Base-by-base conservation (phyloP, 1,284 basidiomycete species). In the Ganoderma sinense region DNA sequence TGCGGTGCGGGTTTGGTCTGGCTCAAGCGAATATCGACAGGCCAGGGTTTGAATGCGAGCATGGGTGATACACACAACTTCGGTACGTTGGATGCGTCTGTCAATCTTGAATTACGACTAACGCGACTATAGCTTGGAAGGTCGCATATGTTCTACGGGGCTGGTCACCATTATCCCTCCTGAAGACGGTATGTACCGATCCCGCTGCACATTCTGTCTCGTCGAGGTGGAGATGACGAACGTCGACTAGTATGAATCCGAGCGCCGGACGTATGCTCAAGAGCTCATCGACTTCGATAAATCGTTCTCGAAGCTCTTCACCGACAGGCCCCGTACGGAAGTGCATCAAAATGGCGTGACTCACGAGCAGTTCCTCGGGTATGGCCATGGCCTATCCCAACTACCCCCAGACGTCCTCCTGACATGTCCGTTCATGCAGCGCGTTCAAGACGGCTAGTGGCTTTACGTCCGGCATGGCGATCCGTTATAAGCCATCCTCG, bases 51-150 rank as follows among this genome's bases (percentile, higher is more conserved):
- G 88, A 91, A 91, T 74, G 88, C 88, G 1, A 92, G 92, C 74
- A 94, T 95, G 92, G 92, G 91, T 6, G 94, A 96, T 76, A 88
- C 91, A 13, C 93, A 94, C 74, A 95, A 95, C 75, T 85, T 95
- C 20, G 85, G 90, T 89, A 55, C 14, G 80, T 75, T 3, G 6
- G 10, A 29, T 10, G 6, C 13, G 0, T n/a, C 33, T n/a, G n/a
- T 26, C n/a, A 8, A 13, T 2, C 20, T 7, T 36, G 36, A 36
- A 36, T 10, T 16, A 16, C 29, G 14, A 20, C 31, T 51, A 29
- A 41, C 31, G 11, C 13, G 11, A 31, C 26, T 6, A 2, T 66
- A 89, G 91, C 86, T 2, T 95, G 94, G 94, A 96, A 96, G 76
- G 75, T 96, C 48, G 85, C 84, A 1, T 87, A 93, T 65, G 93